Base-by-base conservation (phyloP, 129 eudicot genomes). In the Flaveria trinervia region DNA sequence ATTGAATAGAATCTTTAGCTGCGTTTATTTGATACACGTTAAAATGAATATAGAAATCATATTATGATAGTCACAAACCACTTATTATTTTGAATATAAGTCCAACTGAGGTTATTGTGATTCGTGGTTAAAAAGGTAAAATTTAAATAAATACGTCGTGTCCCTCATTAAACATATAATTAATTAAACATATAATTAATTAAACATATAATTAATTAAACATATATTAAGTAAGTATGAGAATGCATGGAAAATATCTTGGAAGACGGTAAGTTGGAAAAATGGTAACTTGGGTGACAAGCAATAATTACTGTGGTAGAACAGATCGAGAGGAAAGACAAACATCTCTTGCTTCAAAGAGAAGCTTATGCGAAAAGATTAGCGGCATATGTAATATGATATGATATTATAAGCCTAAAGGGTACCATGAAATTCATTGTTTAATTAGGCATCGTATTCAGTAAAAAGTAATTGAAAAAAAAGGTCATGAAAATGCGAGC, bases 321-420 rank as follows among this genome's bases (percentile, higher is more conserved):
- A 39, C 33, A 80, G 30, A n/a, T n/a, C n/a, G n/a, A 70, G 22
- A 49, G 49, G 73, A 49, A 71, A 75, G 86, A 90, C 96, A 87
- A 90, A 88, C 96, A 88, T 88, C 86, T 88, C 91, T 88, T 86
- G 88, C 96, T 90, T 90, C 85, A 52, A 74, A 75, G 78, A 16
- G 84, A 88, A 86, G 89, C 84, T 83, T 80, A 26, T 73, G 81
- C 57, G 11, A 82, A 79, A 81, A 73, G 75, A 73, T 65, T 68
- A 70, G 61, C 59, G 1, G n/a, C 49, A 12, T 6, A 26, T 30
- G 17, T 70, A 70, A 30, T 3, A 30, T 30, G 4, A 30, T 30
- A 30, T 30, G 2, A 26, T 26, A 26, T 26, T 30, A 30, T 70
- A 70, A 79, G 44, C 51, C 12, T 9, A 28, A 18, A 13, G 60